phyloP scores from a whole-genome alignment of 2,329 filamentous ascomycete species.

The Colletotrichum echinochloae region DNA sequence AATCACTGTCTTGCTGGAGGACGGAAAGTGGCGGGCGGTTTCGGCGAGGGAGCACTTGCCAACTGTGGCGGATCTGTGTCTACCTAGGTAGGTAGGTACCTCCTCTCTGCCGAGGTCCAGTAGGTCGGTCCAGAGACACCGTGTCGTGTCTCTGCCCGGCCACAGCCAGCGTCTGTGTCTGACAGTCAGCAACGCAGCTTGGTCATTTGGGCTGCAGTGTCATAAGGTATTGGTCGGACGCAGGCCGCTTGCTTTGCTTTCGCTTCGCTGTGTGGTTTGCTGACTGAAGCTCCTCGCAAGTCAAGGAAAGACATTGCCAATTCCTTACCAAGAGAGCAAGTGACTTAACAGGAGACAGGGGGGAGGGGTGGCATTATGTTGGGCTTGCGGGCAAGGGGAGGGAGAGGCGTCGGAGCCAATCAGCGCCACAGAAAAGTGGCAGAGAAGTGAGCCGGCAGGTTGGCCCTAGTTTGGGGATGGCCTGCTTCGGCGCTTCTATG shows the following conservation, averaged over 20 bases:
- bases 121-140: background rate
- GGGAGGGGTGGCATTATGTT: background rate
- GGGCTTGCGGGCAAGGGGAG: background rate
- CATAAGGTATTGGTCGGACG: conserved; percentile 6
- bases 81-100: background rate
- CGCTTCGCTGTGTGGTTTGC: background rate
- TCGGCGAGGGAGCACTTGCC: conserved; percentile 18
- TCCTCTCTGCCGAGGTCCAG: no score
- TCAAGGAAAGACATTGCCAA: conserved; percentile 27
- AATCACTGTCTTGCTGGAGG: background rate
- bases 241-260: background rate
- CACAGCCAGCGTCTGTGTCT: background rate
- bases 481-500: conserved; percentile 38
- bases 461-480: background rate
- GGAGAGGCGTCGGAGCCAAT: conserved; percentile 29
- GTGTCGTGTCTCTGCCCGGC: background rate
- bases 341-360: background rate
- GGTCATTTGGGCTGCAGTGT: no score
- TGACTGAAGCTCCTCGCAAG: conserved; percentile 20
- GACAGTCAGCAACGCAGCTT: background rate
- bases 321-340: conserved; percentile 9
- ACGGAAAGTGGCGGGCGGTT: conserved; percentile 9
- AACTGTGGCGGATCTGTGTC: background rate
- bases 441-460: background rate
- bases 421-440: conserved; percentile 5